A percentile compares a stretch with the other conserved stretches of the same genome.
Evolutionary conservation across 495 filamentous ascomycete species (phyloP).

Genomic region (Peziza echinospora): DNA sequence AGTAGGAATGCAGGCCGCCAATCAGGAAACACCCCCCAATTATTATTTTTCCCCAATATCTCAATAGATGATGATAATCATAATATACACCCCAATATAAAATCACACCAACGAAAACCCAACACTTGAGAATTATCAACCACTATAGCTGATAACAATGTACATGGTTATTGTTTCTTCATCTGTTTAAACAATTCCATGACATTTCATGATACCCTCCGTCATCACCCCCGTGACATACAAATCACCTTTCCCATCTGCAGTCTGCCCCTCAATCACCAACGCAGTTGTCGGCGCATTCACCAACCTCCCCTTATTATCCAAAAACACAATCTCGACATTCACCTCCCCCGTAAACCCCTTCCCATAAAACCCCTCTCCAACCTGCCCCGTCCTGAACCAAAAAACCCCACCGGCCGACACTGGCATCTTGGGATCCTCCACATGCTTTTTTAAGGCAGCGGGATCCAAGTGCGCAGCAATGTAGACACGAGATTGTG

Average conservation of each 20-base stretch:
- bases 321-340: constrained; percentile 14
- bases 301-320: constrained; percentile 7
- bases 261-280: neutral
- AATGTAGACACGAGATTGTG: constrained; percentile 8
- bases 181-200: too few relatives aligned
- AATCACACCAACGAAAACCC: too few relatives aligned
- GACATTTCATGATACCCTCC: constrained; percentile 5
- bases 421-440: constrained; percentile 23
- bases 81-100: too few relatives aligned
- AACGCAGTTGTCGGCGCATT: constrained; percentile 12
- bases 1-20: too few relatives aligned
- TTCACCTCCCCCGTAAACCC: constrained; percentile 12
- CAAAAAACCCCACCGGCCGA: constrained; percentile 29
- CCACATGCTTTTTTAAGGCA: neutral
- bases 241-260: constrained; percentile 2
- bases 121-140: too few relatives aligned
- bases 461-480: constrained; percentile 5
- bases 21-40: too few relatives aligned
- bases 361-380: constrained; percentile 12
- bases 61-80: too few relatives aligned
- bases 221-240: constrained; percentile 1
- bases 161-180: too few relatives aligned
- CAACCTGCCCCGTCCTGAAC: constrained; percentile 17
- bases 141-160: too few relatives aligned
- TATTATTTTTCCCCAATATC: too few relatives aligned